phyloP scores from a whole-genome alignment of 306 rosid genomes.

The Rosa rugosa region DNA sequence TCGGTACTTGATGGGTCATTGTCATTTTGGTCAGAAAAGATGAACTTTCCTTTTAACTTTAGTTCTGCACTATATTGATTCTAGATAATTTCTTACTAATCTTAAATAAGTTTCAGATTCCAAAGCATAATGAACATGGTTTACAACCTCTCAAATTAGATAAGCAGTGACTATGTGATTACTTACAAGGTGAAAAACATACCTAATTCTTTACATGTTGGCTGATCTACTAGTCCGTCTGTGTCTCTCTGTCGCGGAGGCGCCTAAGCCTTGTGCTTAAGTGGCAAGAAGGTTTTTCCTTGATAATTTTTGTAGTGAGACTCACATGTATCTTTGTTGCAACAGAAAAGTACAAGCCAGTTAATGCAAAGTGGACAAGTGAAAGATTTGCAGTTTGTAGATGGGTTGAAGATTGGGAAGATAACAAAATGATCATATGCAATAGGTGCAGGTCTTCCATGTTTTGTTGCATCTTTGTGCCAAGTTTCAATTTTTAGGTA shows the following conservation, averaged over 20 bases:
- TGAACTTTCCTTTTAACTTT: background rate
- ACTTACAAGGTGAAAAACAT: conserved; percentile 64
- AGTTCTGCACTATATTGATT: background rate
- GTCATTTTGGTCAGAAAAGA: background rate
- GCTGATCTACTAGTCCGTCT: conserved; percentile 4
- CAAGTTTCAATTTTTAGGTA: background rate
- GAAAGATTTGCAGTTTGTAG: conserved; percentile 97
- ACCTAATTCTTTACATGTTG: conserved; percentile 16
- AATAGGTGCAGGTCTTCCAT: conserved; percentile 66
- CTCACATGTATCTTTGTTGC: conserved; percentile 30
- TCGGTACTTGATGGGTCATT: too few relatives aligned
- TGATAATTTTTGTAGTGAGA: conserved; percentile 20
- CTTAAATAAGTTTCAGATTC: conserved; percentile 50
- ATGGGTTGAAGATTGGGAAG: conserved; percentile 99
- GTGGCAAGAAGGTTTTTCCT: conserved; percentile 18
- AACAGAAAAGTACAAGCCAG: conserved; percentile 86
- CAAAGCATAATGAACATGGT: conserved; percentile 53
- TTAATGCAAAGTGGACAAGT: conserved; percentile 84
- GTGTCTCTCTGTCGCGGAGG: background rate
- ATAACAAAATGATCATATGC: conserved; percentile 91
- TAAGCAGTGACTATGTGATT: conserved; percentile 62
- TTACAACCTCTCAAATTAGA: conserved; percentile 51
- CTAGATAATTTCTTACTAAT: conserved; percentile 25
- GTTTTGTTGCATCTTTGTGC: conserved; percentile 25
- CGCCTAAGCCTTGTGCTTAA: background rate